Percentiles rank a stretch among this genome's conserved stretches.
phyloP scores from a whole-genome alignment of 345 rosid genomes.

The Eutrema heterophyllum region DNA sequence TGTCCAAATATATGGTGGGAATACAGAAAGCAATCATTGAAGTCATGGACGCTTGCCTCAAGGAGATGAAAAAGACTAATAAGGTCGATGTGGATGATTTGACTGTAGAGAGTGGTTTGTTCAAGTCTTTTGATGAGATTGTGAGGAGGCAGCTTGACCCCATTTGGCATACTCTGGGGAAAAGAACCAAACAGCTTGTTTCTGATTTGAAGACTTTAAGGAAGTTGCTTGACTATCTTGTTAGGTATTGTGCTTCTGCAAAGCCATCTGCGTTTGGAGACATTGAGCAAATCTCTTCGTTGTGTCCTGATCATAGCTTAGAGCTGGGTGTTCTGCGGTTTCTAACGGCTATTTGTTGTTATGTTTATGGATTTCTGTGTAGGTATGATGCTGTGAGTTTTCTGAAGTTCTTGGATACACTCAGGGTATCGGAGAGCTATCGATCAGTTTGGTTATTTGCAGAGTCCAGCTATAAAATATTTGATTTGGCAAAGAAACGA shows the following conservation, averaged over 20 bases:
- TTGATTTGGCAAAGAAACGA: conserved; percentile 94
- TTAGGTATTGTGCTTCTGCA: conserved; percentile 46
- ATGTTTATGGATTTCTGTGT: conserved; percentile 6
- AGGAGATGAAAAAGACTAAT: conserved; percentile 95
- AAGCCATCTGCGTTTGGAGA: not conserved
- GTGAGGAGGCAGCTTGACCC: conserved; percentile 94
- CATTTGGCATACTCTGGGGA: conserved; percentile 94
- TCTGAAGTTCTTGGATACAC: conserved; percentile 94
- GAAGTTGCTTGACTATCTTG: conserved; percentile 94
- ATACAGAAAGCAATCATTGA: conserved; percentile 88
- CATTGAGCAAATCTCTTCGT: not conserved
- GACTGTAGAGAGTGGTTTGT: conserved; percentile 93
- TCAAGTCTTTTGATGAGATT: conserved; percentile 98
- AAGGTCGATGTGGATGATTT: conserved; percentile 95
- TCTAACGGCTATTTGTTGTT: not conserved
- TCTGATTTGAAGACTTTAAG: conserved; percentile 96
- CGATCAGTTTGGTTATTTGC: conserved; percentile 99
- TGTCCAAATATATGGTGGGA: conserved; percentile 80
- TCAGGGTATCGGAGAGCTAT: conserved; percentile 92
- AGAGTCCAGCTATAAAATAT: conserved; percentile 92
- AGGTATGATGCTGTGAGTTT: conserved; percentile 99
- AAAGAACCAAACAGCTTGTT: conserved; percentile 92
- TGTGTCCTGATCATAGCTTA: not conserved
- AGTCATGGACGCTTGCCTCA: conserved; percentile 91
- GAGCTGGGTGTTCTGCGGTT: conserved; percentile 1